These are phyloP conservation scores for Annona cherimola DNA, from an alignment of 164 flowering plant species.

Conservation along the genomic window DNA sequence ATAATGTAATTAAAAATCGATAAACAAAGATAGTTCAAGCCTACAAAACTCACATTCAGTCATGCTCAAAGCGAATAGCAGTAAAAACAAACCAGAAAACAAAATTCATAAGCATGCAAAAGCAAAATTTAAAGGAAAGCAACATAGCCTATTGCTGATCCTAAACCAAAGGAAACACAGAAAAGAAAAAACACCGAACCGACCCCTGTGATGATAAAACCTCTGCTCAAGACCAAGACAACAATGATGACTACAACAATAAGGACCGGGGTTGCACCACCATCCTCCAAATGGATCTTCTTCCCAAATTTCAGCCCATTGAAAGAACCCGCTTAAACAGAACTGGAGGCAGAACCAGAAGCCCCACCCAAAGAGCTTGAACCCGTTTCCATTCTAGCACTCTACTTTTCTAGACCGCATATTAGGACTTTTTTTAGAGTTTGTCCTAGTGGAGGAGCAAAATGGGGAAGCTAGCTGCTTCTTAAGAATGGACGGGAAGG, in stretches of 20 bases:
- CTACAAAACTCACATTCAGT: no score
- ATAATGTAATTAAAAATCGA: no score
- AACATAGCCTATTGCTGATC: background rate
- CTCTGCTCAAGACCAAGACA: slow-evolving; percentile 62
- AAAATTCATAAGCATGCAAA: background rate
- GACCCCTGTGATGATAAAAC: slow-evolving; percentile 88
- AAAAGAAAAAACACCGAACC: slow-evolving; percentile 30
- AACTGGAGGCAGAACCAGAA: slow-evolving; percentile 23
- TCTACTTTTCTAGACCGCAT: slow-evolving; percentile 23
- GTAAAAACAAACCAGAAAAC: background rate
- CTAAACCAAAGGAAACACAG: background rate
- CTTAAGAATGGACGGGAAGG: background rate
- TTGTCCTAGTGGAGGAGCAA: background rate
- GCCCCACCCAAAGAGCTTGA: slow-evolving; percentile 24
- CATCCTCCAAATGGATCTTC: slow-evolving; percentile 74
- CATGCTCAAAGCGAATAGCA: no score
- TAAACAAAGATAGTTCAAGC: no score
- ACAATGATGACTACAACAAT: slow-evolving; percentile 10
- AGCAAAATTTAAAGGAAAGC: background rate
- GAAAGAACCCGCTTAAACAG: slow-evolving; percentile 41
- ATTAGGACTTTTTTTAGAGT: no score
- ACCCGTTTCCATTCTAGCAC: slow-evolving; percentile 35
- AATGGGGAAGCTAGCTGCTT: background rate
- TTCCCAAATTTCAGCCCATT: slow-evolving; percentile 65
- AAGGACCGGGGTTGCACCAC: slow-evolving; percentile 15